Base-by-base conservation (phyloP, 371 early-diverging fungal genomes). In the Rhizopus microsporus region DNA sequence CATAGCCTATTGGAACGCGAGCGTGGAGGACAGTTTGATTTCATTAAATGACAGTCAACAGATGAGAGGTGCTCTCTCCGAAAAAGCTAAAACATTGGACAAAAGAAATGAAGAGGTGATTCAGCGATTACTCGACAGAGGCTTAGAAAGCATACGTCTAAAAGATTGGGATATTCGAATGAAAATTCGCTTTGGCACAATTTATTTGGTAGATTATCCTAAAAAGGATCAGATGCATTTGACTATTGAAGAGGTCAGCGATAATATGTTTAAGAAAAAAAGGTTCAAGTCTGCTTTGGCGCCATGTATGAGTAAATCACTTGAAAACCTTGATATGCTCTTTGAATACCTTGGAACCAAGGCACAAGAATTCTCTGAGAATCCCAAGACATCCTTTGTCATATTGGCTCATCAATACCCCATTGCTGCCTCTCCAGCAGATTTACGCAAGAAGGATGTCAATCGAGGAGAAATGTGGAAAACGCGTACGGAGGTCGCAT, bases 131-230 rank as follows among this genome's bases (percentile, higher is more conserved):
- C 39, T 78, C 5, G 62, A 60, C 12, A 45, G 46, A 3, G 79
- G 72, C 3, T 32, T 78, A 16, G 74, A 72, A 29, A 75, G 79
- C n/a, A 31, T 75, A 16, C 69, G 79, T 0, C 37, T 78, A 9
- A 63, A 60, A 23, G 71, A 75, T 43, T 74, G 69, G 65, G 72
- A 69, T 15, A 68, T 78, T 15, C 68, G 67, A 0, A 65, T 78
- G 68, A 74, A 78, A 35, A 63, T 78, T 17, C 64, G 72, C 0
- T 78, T 66, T 57, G 79, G 79, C 5, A 74, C 72, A 31, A 70
- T 70, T 17, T 67, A 61, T 46, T 51, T 70, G 0, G 39, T 67
- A 12, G 48, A 70, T 56, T 70, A 63, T 29, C 57, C 62, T 4
- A 60, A 54, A 23, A 52, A 55, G 15, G 52, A 56, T 1, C n/a